Base-by-base conservation (phyloP, 495 filamentous ascomycete species). In the Xylaria intraflava region DNA sequence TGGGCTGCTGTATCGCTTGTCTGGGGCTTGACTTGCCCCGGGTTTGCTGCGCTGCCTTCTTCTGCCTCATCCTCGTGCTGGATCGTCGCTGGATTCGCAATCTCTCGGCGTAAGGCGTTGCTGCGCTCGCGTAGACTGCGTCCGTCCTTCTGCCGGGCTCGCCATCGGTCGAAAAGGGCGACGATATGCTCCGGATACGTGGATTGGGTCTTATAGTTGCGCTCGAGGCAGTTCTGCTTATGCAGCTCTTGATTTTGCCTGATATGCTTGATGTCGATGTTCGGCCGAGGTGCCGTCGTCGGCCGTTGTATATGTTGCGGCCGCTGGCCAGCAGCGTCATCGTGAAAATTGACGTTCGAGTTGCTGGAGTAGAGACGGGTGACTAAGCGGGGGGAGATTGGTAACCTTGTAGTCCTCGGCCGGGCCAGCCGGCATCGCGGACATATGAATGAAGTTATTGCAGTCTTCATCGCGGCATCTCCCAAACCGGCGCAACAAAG, bases 201-300 rank as follows among this genome's bases (percentile, higher is more conserved):
- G 12, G 82, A 75, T 53, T 88, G 83, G 12, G 75, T 62, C 46
- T 79, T 71, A 70, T 96, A 96, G 67, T 96, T 96, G 47, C 93
- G 82, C 46, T 89, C 83, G 49, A 86, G 56, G 66, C 88, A 94
- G 66, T 94, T 98, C 52, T 86, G 74, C 53, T 82, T 72, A 75
- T 96, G 86, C 39, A 93, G 76, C 23, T 83, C 79, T 36, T 82
- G 78, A 68, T 92, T 87, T 49, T 87, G 78, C 46, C 90, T 89
- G 68, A 98, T 95, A 69, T 91, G 84, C 66, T 88, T 95, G 67
- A 95, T 75, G 68, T 96, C 84, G 45, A 90, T 78, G 17, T 72
- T 75, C 7, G 87, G 78, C 62, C 90, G 95, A 6, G 91, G 92
- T 12, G 90, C 92, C 40, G 81, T 87, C 11, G 88, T 76, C 0